phyloP scores from a whole-genome alignment of 2,329 filamentous ascomycete genomes.

The Knufia petricola region DNA sequence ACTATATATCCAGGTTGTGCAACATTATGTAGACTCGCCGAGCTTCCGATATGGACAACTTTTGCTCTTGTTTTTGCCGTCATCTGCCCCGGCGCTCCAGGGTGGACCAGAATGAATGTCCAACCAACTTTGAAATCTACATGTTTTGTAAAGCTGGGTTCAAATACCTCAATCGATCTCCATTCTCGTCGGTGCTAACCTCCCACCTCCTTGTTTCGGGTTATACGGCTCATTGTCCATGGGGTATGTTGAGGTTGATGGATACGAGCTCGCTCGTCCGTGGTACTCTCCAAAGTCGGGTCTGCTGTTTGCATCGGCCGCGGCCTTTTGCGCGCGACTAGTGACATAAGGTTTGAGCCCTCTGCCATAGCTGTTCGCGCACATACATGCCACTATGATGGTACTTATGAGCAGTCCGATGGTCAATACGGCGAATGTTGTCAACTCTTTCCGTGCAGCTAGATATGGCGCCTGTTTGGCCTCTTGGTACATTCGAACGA shows the following conservation, averaged over 20 bases:
- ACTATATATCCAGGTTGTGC: no score
- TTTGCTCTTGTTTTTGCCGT: background rate
- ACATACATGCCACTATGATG: constrained; percentile 76
- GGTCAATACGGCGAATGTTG: constrained; percentile 87
- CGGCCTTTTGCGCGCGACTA: constrained; percentile 42
- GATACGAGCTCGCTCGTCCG: background rate
- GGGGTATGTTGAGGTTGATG: background rate
- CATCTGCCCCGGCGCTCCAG: no score
- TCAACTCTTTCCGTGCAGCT: constrained; percentile 74
- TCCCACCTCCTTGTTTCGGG: background rate
- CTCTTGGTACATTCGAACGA: constrained; percentile 83
- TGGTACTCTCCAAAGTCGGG: background rate
- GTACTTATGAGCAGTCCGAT: constrained; percentile 81
- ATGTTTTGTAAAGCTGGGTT: no score
- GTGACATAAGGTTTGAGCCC: constrained; percentile 81
- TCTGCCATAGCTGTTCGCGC: constrained; percentile 80
- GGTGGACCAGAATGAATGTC: no score
- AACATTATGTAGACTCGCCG: no score
- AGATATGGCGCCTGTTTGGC: constrained; percentile 53
- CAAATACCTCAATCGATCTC: constrained; percentile 10
- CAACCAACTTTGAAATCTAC: no score
- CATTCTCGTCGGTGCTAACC: constrained; percentile 9
- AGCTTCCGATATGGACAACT: no score
- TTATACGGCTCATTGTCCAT: constrained; percentile 1
- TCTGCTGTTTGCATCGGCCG: constrained; percentile 32